These are phyloP conservation scores for Aspergillus leporis DNA, from an alignment of 495 filamentous ascomycete genomes.

Conservation along the genomic window DNA sequence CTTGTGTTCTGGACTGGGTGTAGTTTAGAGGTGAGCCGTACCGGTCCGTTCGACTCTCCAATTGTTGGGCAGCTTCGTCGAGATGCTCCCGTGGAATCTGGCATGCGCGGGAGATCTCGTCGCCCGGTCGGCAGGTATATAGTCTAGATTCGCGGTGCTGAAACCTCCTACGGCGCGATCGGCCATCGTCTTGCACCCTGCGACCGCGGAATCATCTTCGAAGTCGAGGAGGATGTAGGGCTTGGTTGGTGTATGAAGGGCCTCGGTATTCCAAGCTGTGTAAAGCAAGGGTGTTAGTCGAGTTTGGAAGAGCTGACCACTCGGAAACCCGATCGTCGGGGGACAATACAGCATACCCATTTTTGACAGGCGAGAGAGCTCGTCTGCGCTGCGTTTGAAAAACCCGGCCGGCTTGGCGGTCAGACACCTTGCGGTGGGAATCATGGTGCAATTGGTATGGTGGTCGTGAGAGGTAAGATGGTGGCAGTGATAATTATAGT, in stretches of 20 bases:
- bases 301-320: neutral
- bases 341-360: slow-evolving; percentile 55
- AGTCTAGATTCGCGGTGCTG: slow-evolving; percentile 72
- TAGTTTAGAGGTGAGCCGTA: slow-evolving; percentile 55
- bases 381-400: slow-evolving; percentile 62
- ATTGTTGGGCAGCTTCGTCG: slow-evolving; percentile 67
- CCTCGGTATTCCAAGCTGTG: slow-evolving; percentile 52
- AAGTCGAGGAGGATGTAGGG: slow-evolving; percentile 57
- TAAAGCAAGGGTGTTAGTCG: neutral
- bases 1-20: neutral
- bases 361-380: slow-evolving; percentile 59
- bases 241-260: slow-evolving; percentile 47
- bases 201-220: slow-evolving; percentile 59
- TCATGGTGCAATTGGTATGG: slow-evolving; percentile 33
- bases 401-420: slow-evolving; percentile 53
- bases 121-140: slow-evolving; percentile 50
- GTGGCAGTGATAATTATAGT: neutral
- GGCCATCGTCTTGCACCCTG: slow-evolving; percentile 77
- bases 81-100: slow-evolving; percentile 85
- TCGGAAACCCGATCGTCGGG: neutral
- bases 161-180: slow-evolving; percentile 85
- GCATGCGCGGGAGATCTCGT: slow-evolving; percentile 56
- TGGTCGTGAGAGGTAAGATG: no score
- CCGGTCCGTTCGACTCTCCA: slow-evolving; percentile 59
- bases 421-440: slow-evolving; percentile 50